These are phyloP conservation scores for Talaromyces sp. DNA, from an alignment of 2,329 filamentous ascomycete species.

Conservation along the genomic window DNA sequence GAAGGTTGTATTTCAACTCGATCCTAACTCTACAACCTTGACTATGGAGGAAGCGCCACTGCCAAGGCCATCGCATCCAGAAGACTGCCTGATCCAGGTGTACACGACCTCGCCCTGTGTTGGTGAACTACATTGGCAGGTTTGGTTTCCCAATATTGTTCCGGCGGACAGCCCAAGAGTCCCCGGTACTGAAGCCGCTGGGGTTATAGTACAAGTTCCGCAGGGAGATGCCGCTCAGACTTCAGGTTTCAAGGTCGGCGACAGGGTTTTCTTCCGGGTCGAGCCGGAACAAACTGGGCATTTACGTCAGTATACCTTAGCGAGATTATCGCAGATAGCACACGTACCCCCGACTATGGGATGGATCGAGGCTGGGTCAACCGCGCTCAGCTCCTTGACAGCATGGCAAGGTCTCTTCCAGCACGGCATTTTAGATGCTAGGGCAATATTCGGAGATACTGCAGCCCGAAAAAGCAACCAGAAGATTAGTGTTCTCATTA, in stretches of 20 bases:
- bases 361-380: slow-evolving; percentile 12
- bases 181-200: slow-evolving; percentile 11
- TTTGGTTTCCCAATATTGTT: slow-evolving; percentile 8
- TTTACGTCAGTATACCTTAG: slow-evolving; percentile 12
- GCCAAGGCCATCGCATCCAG: slow-evolving; percentile 9
- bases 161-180: slow-evolving; percentile 6
- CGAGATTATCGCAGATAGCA: slow-evolving; percentile 10
- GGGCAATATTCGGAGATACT: slow-evolving; percentile 2
- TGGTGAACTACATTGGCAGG: slow-evolving; percentile 15
- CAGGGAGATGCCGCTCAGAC: background rate
- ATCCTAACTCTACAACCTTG: slow-evolving; percentile 9
- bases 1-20: slow-evolving; percentile 11
- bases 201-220: slow-evolving; percentile 10
- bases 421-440: slow-evolving; percentile 10
- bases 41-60: slow-evolving; percentile 13
- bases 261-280: slow-evolving; percentile 11
- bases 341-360: slow-evolving; percentile 5
- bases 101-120: slow-evolving; percentile 12
- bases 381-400: slow-evolving; percentile 13
- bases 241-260: slow-evolving; percentile 8
- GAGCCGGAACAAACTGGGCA: slow-evolving; percentile 11
- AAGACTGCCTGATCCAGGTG: slow-evolving; percentile 12
- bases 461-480: background rate
- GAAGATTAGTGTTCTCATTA: slow-evolving; percentile 11
- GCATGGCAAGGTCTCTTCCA: slow-evolving; percentile 13